Base-by-base conservation (phyloP, 2,329 filamentous ascomycete species). In the Zasmidium citrigriseum region DNA sequence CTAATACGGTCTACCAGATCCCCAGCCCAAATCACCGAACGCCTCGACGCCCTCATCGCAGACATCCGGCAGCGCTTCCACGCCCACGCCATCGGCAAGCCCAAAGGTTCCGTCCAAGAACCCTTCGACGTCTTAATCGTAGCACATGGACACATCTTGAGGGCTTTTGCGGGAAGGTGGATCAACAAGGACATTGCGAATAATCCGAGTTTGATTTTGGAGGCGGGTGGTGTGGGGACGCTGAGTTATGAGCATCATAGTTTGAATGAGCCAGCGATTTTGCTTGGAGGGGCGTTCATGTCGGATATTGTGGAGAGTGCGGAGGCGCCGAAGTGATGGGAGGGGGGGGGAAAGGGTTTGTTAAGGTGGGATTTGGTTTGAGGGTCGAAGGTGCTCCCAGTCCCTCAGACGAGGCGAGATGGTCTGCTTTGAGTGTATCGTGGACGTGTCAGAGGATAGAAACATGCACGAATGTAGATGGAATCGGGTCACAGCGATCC, bases 91-190 rank as follows among this genome's bases (percentile, higher is more conserved):
- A 87, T 93, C 64, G 83, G 82, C 9, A 81, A 83, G 65, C 70
- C 77, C 11, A 77, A 75, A 16, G 69, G 66, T 2, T 59, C 62
- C 23, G 68, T 70, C 3, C 53, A 53, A 2, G 62, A 70, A 54
- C 84, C 78, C 23, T 78, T 84, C 16, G 90, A 93, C 73, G 85
- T 93, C 18, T 74, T 93, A 22, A 81, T 96, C 50, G 91, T 97
- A 4, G 93, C 91, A 21, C 93, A 97, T 72, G 93, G 93, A 0
- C 93, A 96, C 76, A 93, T 96, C 57, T 78, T 97, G 54, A 82
- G 93, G 16, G 90, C 91, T 0, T 91, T 97, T 73, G 92, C 93
- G 5, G 90, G 93, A 80, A 83, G 92, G 27, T 97, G 93, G 93
- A 83, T 87, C 0, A 85, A 86, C 0, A 89, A 89, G 77, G 80